Base-by-base conservation (phyloP, 441 rosid genomes). In the Adansonia rubrostipa region DNA sequence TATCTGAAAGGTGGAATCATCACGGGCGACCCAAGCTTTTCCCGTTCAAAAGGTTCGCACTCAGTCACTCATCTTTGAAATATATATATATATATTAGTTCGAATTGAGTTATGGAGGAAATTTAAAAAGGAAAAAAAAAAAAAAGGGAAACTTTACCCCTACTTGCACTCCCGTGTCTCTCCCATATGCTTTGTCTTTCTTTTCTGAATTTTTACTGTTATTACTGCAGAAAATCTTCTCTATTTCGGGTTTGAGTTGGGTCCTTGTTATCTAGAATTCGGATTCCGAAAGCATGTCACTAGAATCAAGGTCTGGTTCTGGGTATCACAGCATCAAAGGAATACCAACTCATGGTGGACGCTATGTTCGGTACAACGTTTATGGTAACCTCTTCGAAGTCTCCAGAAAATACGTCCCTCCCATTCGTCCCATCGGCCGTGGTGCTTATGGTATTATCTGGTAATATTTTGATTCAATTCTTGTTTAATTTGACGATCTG, bases 351-450 rank as follows among this genome's bases (percentile, higher is more conserved):
- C 89, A 91, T 56, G 96, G 91, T 5, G 93, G 90, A 50, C 81
- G 82, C 70, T 91, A 90, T 71, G 87, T 91, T 71, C 92, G 82
- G 85, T 90, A 91, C 82, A 91, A 90, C 80, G 88, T 90, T 62
- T 90, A 91, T 75, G 93, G 93, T 0, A 90, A 90, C 80, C 87
- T 91, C 78, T 91, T 91, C 58, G 90, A 91, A 78, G 93, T 91
- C 78, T 80, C 93, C 62, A 72, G 86, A 80, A 91, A 91, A 78
- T 91, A 91, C 76, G 87, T 87, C 45, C 96, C 93, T 79, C 96
- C 95, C 77, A 85, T 91, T 24, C 96, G 96, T 50, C 96, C 96
- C 19, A 84, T 91, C 19, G 96, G 96, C 61, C 77, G 93, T 58
- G 96, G 96, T 28, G 96, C 96, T 78, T 84, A 90, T 72, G 96